Conservation (phyloP, 2,329 filamentous ascomycete species). For the Cladophialophora exuberans region DNA sequence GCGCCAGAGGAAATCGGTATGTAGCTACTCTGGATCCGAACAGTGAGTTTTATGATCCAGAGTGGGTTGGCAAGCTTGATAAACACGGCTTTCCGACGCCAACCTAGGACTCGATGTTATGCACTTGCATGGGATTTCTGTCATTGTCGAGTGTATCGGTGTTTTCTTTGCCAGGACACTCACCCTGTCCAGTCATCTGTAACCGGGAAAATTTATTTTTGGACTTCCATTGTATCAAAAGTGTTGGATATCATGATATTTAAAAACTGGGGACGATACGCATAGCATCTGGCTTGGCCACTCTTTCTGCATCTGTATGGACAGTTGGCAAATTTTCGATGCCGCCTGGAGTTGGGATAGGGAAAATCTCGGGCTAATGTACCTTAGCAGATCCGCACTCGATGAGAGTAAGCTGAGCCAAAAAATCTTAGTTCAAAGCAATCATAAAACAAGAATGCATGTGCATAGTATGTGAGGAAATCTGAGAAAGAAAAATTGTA, state of each 20-base stretch:
- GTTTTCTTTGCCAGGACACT: too few relatives aligned
- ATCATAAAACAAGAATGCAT: not conserved
- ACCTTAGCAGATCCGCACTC: not conserved
- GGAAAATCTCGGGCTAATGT: not conserved
- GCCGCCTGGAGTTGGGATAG: not conserved
- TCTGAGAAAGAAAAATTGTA: not conserved
- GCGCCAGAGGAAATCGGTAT: constrained; percentile 49
- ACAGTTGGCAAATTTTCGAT: not conserved
- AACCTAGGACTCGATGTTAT: not conserved
- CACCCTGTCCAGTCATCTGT: constrained; percentile 12
- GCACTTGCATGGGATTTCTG: not conserved
- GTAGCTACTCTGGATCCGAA: constrained; percentile 49
- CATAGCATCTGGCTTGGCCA: not conserved
- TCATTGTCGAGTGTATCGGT: too few relatives aligned
- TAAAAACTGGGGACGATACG: not conserved
- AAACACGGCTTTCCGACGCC: constrained; percentile 46
- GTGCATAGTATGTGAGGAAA: not conserved
- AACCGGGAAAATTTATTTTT: constrained; percentile 11
- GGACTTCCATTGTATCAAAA: constrained; percentile 3
- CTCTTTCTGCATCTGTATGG: constrained; percentile 2
- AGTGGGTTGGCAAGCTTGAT: constrained; percentile 48
- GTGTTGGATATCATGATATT: not conserved
- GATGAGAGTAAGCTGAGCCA: not conserved
- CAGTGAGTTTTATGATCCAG: constrained; percentile 47
- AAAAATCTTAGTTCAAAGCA: not conserved